Percentiles rank a stretch among this genome's conserved stretches.
Evolutionary conservation across 345 rosid species (phyloP).

Genomic region (Arabidopsis arenosa): DNA sequence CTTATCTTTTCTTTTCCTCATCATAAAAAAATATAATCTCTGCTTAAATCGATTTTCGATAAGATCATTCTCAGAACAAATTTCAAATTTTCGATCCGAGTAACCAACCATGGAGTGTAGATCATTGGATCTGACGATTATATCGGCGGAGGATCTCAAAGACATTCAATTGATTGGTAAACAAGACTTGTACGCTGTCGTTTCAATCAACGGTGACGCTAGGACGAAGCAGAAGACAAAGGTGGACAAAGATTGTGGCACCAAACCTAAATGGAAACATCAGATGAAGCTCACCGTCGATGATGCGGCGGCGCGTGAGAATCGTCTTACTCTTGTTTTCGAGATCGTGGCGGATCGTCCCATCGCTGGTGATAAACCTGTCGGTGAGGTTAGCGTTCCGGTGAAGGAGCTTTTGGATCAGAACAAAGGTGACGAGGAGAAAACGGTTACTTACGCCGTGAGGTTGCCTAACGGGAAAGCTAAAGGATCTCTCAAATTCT

Average conservation of each 20-base stretch:
- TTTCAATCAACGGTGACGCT: slow-evolving; percentile 53
- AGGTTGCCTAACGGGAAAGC: slow-evolving; percentile 42
- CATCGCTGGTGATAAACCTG: slow-evolving; percentile 53
- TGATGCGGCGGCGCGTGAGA: slow-evolving; percentile 50
- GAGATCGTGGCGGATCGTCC: slow-evolving; percentile 57
- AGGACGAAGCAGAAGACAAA: slow-evolving; percentile 56
- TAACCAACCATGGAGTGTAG: slow-evolving; percentile 57
- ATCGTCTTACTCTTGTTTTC: slow-evolving; percentile 47
- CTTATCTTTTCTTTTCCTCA: not conserved
- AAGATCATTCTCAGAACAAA: not conserved
- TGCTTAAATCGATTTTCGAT: not conserved
- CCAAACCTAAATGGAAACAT: slow-evolving; percentile 62
- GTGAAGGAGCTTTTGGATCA: slow-evolving; percentile 58
- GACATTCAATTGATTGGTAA: slow-evolving; percentile 59
- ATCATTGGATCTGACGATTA: slow-evolving; percentile 56
- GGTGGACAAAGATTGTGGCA: slow-evolving; percentile 60
- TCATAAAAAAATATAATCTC: not conserved
- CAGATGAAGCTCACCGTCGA: slow-evolving; percentile 60
- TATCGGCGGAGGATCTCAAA: slow-evolving; percentile 61
- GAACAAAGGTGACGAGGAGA: slow-evolving; percentile 39
- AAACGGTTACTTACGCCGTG: slow-evolving; percentile 43
- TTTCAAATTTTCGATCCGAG: not conserved
- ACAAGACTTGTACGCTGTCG: slow-evolving; percentile 68
- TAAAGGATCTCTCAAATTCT: slow-evolving; percentile 45
- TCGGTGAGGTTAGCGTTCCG: slow-evolving; percentile 62